Conservation (phyloP, 352 stramenopile species). For the Phytophthora cajani region DNA sequence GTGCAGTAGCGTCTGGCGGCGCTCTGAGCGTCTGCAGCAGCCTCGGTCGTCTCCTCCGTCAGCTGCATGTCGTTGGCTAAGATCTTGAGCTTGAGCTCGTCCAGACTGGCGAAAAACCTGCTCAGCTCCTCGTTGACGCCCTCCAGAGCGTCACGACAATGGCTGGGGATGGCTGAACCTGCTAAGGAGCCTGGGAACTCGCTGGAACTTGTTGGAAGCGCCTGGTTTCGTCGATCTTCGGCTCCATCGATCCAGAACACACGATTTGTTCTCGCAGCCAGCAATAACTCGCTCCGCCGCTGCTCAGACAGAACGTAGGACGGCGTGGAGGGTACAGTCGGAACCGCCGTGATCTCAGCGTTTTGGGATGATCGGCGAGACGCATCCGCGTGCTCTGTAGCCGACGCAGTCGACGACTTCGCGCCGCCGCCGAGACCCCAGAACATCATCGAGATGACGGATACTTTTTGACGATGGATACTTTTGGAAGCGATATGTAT, state of each 20-base stretch:
- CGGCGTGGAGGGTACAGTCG: conserved; percentile 24
- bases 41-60: conserved; percentile 19
- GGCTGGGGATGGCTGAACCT: conserved; percentile 17
- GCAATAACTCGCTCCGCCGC: conserved; percentile 73
- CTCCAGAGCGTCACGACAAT: conserved; percentile 58
- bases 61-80: conserved; percentile 41
- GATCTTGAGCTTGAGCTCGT: conserved; percentile 55
- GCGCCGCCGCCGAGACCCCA: conserved; percentile 37
- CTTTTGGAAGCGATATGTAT: no score
- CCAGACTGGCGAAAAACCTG: conserved; percentile 39
- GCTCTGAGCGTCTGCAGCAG: background rate
- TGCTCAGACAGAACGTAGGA: conserved; percentile 75
- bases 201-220: conserved; percentile 1
- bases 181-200: conserved; percentile 1
- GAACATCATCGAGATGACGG: conserved; percentile 44
- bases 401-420: conserved; percentile 12
- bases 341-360: background rate
- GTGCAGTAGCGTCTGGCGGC: conserved; percentile 32
- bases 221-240: conserved; percentile 20
- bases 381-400: conserved; percentile 2
- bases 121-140: conserved; percentile 47
- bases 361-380: conserved; percentile 15
- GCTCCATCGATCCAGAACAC: conserved; percentile 77
- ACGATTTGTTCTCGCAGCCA: conserved; percentile 70
- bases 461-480: conserved; percentile 8